Evolutionary conservation across 345 rosid genomes (phyloP), one percentile per base, ranked within the genome.

Genomic region (Salix arbutifolia): DNA sequence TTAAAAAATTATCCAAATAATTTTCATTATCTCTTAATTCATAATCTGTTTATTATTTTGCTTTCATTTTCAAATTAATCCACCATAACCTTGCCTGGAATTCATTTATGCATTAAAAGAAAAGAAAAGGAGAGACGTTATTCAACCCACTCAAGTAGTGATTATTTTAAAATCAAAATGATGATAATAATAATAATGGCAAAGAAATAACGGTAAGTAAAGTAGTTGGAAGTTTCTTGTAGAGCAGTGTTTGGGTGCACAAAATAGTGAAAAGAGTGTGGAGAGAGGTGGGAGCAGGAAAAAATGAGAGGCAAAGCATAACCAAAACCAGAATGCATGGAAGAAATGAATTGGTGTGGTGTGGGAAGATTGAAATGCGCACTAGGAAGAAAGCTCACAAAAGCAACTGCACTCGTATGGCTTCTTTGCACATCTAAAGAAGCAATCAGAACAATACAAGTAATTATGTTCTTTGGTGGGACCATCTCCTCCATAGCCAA

Each of bases 401-500:
- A 25, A 72, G 33, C 71, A 25, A 71, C 14, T 17, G 44, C 61
- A 67, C 70, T 52, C 23, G 18, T 67, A 38, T 1, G 38, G 12
- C 11, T 71, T 76, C 10, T 60, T 50, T 68, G 28, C 37, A 26
- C 64, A 72, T 69, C 25, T 13, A 69, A 67, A 78, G 65, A 70
- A 17, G 33, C 74, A 56, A 77, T 19, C 33, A 65, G 25, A 50
- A 68, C 37, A 37, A 67, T 5, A 56, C 18, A 50, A 67, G 40
- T n/a, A 58, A 69, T 30, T 8, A 12, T 74, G 69, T 68, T 71
- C 73, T 52, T 53, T 21, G 25, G 61, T 53, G 92, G 92, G 62
- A 79, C 94, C 88, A 76, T 77, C 77, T 82, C 85, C 77, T 88
- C 97, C 93, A 85, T 87, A 69, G 91, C 91, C 86, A 84, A 85